Evolutionary conservation across 2,329 filamentous ascomycete genomes (phyloP), one percentile per base, ranked within the genome.

Genomic region (Scytalidium lignicola): DNA sequence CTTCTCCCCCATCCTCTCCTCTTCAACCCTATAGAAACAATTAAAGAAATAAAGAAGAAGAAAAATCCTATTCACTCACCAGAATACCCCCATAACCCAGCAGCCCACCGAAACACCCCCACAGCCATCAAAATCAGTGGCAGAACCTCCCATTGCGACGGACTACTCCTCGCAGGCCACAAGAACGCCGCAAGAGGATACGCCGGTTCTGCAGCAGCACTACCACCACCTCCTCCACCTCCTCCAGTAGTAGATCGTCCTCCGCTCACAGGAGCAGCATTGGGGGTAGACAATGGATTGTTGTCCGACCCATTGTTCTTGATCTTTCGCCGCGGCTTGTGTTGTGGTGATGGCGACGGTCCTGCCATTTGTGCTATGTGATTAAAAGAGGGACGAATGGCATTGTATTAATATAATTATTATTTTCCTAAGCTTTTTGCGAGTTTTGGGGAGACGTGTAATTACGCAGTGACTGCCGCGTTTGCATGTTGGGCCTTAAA

Each of bases 161-260:
- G 75, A 1, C 87, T 86, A 46, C 85, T 85, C 55, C 91, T 85
- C 19, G 90, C 88, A 45, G 91, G 90, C 89, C 92, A 96, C 45
- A 99, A 79, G 63, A 99, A 92, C n/a, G 91, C 85, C 1, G 90
- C 90, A 19, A 99, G 78, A 39, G 93, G 92, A 63, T 96, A 97
- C 3, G 88, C 82, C 26, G 92, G 92, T 40, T 74, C 32, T 5
- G 32, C 46, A 78, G 67, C 55, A 8, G 46, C 47, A 26, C 23
- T 26, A 26, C 23, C 10, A 10, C 23, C 10, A 26, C 23, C n/a
- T n/a, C n/a, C n/a, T n/a, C n/a, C n/a, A n/a, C n/a, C n/a, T n/a
- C n/a, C n/a, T n/a, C n/a, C n/a, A n/a, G n/a, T 26, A 43, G 32
- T 54, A 39, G 54, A 23, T 29, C 53, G 42, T 44, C 49, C 41